Conservation (phyloP, 768 basidiomycete genomes). For the Leccinellum albellum region DNA sequence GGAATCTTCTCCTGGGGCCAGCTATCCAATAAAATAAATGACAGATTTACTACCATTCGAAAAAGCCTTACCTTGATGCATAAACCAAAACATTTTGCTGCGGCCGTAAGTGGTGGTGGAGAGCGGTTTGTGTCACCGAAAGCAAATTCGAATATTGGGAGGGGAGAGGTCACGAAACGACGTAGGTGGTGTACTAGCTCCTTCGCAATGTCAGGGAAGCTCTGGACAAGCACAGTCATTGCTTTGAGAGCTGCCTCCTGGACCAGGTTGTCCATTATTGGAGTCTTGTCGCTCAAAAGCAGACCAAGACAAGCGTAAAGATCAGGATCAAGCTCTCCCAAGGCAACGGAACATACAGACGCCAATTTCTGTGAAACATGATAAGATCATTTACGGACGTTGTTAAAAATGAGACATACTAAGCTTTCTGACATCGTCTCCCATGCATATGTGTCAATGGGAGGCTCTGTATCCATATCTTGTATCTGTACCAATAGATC, state of each 20-base stretch:
- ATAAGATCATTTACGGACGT: neutral
- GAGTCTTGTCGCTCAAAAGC: constrained; percentile 75
- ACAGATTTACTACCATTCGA: neutral
- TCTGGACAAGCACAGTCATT: constrained; percentile 78
- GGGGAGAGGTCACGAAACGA: constrained; percentile 82
- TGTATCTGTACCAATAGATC: constrained; percentile 77
- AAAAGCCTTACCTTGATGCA: constrained; percentile 66
- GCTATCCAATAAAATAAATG: constrained; percentile 37
- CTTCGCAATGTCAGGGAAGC: constrained; percentile 77
- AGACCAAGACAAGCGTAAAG: constrained; percentile 67
- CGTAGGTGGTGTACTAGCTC: constrained; percentile 76
- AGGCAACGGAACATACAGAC: constrained; percentile 72
- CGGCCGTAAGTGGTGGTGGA: constrained; percentile 75
- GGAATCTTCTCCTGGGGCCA: constrained; percentile 83
- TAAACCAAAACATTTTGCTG: constrained; percentile 85
- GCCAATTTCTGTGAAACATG: constrained; percentile 66
- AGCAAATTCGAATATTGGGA: constrained; percentile 84
- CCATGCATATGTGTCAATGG: constrained; percentile 85
- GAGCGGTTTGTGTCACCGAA: constrained; percentile 71
- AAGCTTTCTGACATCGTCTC: constrained; percentile 90
- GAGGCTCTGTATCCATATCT: constrained; percentile 76
- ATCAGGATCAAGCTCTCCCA: constrained; percentile 62
- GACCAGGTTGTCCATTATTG: constrained; percentile 77
- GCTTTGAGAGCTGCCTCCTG: constrained; percentile 90
- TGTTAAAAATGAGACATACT: constrained; percentile 40